A percentile compares a stretch with the other conserved stretches of the same genome.
Evolutionary conservation across 2,329 filamentous ascomycete species (phyloP).

Genomic region (Trichoderma sp.): DNA sequence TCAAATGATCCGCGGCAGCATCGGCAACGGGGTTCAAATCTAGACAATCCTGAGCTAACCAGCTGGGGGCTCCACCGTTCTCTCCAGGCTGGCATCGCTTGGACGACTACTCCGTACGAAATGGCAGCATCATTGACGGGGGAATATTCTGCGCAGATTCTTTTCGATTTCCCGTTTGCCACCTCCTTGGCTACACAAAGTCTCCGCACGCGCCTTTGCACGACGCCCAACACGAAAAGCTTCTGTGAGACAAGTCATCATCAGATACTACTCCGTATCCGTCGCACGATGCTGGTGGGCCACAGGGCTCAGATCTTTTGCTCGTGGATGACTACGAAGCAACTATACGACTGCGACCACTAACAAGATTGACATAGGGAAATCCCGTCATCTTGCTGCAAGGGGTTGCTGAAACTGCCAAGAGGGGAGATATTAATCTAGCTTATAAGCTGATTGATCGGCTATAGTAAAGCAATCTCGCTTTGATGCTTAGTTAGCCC

Average conservation of each 20-base stretch:
- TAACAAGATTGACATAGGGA: background rate
- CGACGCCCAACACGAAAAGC: background rate
- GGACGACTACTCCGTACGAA: background rate
- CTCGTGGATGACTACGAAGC: background rate
- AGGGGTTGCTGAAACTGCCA: constrained; percentile 3
- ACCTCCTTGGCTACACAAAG: background rate
- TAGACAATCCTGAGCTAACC: constrained; percentile 1
- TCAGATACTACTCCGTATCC: constrained; percentile 9
- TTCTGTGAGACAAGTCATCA: constrained; percentile 6
- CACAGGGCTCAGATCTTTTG: constrained; percentile 1
- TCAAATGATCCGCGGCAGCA: constrained; percentile 14
- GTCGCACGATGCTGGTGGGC: constrained; percentile 11
- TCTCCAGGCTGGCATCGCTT: background rate
- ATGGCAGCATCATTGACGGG: background rate
- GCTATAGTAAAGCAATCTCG: background rate
- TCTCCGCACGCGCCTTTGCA: background rate
- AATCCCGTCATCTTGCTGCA: background rate
- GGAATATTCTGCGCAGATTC: background rate
- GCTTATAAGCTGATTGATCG: background rate
- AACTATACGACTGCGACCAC: background rate
- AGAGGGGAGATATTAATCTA: constrained; percentile 3
- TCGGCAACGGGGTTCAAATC: constrained; percentile 14
- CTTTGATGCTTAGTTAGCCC: background rate
- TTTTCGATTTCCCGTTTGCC: background rate
- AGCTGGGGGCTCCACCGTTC: background rate